These are phyloP conservation scores for Pisolithus tinctorius DNA, from an alignment of 768 basidiomycete species.

Conservation along the genomic window DNA sequence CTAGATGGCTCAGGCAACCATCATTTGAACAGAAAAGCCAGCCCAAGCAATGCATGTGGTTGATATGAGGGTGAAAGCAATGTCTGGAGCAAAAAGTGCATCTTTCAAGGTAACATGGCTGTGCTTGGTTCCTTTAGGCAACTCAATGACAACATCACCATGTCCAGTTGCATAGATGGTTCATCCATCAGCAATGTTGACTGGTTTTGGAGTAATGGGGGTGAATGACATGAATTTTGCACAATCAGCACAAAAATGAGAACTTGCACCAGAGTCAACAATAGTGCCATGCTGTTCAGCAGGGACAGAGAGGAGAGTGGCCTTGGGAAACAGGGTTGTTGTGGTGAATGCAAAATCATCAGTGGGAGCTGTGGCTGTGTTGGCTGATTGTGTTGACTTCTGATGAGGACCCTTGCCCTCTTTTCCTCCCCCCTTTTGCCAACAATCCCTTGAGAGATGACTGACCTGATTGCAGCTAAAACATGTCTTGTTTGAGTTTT, in stretches of 20 bases:
- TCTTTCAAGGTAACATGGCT: neutral
- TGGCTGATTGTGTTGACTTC: slow-evolving; percentile 9
- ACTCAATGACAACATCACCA: slow-evolving; percentile 23
- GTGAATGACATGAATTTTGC: neutral
- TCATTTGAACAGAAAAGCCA: neutral
- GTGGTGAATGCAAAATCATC: too few relatives aligned
- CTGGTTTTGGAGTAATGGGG: neutral
- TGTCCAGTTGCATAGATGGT: slow-evolving; percentile 25
- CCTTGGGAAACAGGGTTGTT: too few relatives aligned
- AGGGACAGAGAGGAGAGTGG: too few relatives aligned
- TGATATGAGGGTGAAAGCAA: slow-evolving; percentile 3
- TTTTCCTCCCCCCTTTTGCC: slow-evolving; percentile 28
- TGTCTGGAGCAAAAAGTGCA: neutral
- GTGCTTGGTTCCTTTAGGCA: slow-evolving; percentile 18
- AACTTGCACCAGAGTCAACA: neutral
- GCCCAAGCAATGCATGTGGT: neutral
- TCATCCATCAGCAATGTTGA: slow-evolving; percentile 19
- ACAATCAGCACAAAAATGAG: slow-evolving; percentile 1
- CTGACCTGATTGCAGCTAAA: slow-evolving; percentile 21
- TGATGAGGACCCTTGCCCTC: slow-evolving; percentile 30
- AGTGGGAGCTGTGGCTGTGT: neutral
- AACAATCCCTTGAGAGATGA: slow-evolving; percentile 25
- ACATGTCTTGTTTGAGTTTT: neutral
- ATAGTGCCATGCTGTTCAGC: neutral
- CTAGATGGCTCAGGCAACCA: neutral